Percentiles rank a stretch among this genome's conserved stretches.
Conservation (phyloP, 768 basidiomycete species). For the Lactarius hengduanensis region DNA sequence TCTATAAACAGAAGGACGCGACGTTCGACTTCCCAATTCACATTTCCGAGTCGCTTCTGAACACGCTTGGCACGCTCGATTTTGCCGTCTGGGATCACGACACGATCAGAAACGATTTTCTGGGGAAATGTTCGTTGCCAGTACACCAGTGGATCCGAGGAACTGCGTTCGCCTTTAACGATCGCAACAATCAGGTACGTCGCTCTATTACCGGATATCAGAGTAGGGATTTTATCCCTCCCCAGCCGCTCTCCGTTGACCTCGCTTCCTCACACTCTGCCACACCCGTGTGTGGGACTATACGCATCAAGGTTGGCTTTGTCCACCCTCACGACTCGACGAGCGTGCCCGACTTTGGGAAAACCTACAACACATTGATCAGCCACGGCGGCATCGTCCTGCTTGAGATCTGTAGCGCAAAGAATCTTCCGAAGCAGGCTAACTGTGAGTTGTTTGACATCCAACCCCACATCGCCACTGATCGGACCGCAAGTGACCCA, state of each 20-base stretch:
- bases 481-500: no score
- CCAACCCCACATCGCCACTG: no score
- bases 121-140: no score
- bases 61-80: no score
- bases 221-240: background rate
- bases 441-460: slow-evolving; percentile 37
- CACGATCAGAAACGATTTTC: no score
- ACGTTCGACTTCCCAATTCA: no score
- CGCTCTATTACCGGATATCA: background rate
- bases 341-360: background rate
- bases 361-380: background rate
- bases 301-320: background rate
- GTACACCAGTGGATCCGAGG: no score
- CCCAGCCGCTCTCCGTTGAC: background rate
- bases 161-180: no score
- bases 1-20: no score
- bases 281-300: background rate
- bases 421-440: slow-evolving; percentile 45
- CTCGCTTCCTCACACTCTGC: background rate
- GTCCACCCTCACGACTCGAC: background rate
- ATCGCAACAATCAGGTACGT: background rate
- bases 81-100: no score
- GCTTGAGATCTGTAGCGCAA: no score
- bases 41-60: no score
- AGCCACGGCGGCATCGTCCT: background rate